These are phyloP conservation scores for Knufia fluminis DNA, from an alignment of 2,329 filamentous ascomycete genomes.

Conservation along the genomic window DNA sequence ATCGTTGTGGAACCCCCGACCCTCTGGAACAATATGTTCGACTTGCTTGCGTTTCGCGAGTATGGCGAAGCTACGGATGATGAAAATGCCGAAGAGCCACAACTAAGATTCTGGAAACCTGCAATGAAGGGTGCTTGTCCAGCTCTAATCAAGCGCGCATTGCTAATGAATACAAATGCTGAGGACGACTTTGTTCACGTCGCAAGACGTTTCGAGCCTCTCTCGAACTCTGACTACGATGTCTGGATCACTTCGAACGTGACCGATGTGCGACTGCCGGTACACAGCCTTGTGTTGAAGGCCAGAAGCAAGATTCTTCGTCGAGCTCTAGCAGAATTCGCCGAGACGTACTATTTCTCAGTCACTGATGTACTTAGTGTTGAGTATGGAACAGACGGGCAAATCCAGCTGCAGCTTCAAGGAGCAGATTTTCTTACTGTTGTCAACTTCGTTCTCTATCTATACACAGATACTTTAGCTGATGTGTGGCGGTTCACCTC, in stretches of 20 bases:
- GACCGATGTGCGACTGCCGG: conserved; percentile 64
- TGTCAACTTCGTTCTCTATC: conserved; percentile 67
- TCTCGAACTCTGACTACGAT: conserved; percentile 24
- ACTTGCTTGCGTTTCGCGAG: conserved; percentile 58
- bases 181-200: conserved; percentile 32
- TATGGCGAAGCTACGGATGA: conserved; percentile 44
- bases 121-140: conserved; percentile 8
- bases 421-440: conserved; percentile 68
- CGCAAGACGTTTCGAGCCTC: conserved; percentile 21
- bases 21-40: conserved; percentile 64
- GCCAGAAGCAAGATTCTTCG: conserved; percentile 64
- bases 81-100: conserved; percentile 35
- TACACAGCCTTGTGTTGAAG: conserved; percentile 72
- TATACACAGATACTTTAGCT: conserved; percentile 70
- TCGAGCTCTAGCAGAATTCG: conserved; percentile 50
- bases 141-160: conserved; percentile 31
- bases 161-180: conserved; percentile 38
- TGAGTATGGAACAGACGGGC: conserved; percentile 42
- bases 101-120: conserved; percentile 38
- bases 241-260: conserved; percentile 45
- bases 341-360: conserved; percentile 45
- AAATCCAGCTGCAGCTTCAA: conserved; percentile 54
- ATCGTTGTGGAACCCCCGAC: conserved; percentile 58
- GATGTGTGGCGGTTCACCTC: conserved; percentile 79
- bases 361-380: conserved; percentile 55